phyloP scores from a whole-genome alignment of 192 early-diverging fungal genomes.

The Backusella morwellensis region DNA sequence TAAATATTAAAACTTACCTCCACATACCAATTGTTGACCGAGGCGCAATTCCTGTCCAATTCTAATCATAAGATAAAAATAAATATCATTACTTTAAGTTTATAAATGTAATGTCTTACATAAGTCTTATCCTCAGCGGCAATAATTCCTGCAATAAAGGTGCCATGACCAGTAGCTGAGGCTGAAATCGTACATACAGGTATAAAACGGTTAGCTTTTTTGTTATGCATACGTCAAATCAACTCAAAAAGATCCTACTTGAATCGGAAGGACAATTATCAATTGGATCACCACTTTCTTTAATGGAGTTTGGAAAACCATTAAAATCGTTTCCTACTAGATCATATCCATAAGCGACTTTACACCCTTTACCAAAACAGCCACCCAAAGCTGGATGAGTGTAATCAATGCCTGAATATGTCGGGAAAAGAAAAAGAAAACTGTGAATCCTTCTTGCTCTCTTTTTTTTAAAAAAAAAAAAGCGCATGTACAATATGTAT shows the following conservation, averaged over 20 bases:
- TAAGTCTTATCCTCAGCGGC: conserved; percentile 30
- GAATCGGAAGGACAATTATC: conserved; percentile 40
- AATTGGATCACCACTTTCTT: conserved; percentile 44
- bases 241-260: conserved; percentile 8
- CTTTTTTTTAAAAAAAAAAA: not conserved
- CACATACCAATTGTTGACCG: conserved; percentile 71
- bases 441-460: not conserved
- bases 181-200: not conserved
- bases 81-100: conserved; percentile 10
- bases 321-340: conserved; percentile 59
- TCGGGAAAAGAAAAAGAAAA: not conserved
- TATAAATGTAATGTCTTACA: conserved; percentile 11
- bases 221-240: not conserved
- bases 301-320: conserved; percentile 22
- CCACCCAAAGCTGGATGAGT: conserved; percentile 61
- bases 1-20: conserved; percentile 39
- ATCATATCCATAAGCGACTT: conserved; percentile 62
- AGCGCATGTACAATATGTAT: not conserved
- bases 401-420: conserved; percentile 46
- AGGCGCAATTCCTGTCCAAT: conserved; percentile 60
- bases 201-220: not conserved
- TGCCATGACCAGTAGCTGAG: conserved; percentile 55
- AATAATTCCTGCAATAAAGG: conserved; percentile 62
- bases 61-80: conserved; percentile 9
- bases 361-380: conserved; percentile 59